Evolutionary conservation across 495 filamentous ascomycete genomes (phyloP).

Genomic region (Neurospora sp.): DNA sequence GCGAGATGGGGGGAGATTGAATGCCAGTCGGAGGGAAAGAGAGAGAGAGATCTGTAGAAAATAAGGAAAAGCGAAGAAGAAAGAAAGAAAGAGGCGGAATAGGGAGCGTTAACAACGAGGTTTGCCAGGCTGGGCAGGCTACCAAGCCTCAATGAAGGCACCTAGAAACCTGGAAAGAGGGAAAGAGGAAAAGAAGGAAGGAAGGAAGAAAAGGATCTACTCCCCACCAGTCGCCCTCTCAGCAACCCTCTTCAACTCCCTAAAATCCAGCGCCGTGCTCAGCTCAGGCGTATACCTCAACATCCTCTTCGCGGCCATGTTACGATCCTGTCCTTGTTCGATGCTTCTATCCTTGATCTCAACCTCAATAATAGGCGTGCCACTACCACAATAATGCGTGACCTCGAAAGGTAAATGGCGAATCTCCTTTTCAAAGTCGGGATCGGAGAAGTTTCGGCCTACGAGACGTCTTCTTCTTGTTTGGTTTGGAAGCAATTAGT

Average conservation of each 20-base stretch:
- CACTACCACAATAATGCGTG: slow-evolving; percentile 14
- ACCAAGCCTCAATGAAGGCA: too few relatives aligned
- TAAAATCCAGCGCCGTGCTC: slow-evolving; percentile 72
- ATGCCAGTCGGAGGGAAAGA: neutral
- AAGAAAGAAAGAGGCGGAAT: neutral
- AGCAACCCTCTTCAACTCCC: slow-evolving; percentile 92
- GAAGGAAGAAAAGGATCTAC: neutral
- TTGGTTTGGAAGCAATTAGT: neutral
- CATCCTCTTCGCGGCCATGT: slow-evolving; percentile 19
- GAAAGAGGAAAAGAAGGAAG: neutral
- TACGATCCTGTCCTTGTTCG: slow-evolving; percentile 9
- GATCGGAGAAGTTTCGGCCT: slow-evolving; percentile 73
- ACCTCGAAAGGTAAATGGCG: slow-evolving; percentile 89
- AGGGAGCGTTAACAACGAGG: neutral
- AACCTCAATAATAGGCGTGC: slow-evolving; percentile 68
- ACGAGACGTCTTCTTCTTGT: slow-evolving; percentile 58
- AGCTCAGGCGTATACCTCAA: slow-evolving; percentile 68
- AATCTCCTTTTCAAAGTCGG: slow-evolving; percentile 65
- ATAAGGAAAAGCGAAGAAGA: neutral
- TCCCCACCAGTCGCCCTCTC: slow-evolving; percentile 80
- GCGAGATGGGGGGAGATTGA: neutral
- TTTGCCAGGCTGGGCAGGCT: too few relatives aligned
- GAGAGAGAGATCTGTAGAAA: neutral
- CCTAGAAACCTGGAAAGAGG: neutral
- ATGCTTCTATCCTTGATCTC: slow-evolving; percentile 48